Evolutionary conservation across 805 yeast species (phyloP), one percentile per base, ranked within the genome.

Genomic region (Saccharomycopsis oosterbeekiorum): DNA sequence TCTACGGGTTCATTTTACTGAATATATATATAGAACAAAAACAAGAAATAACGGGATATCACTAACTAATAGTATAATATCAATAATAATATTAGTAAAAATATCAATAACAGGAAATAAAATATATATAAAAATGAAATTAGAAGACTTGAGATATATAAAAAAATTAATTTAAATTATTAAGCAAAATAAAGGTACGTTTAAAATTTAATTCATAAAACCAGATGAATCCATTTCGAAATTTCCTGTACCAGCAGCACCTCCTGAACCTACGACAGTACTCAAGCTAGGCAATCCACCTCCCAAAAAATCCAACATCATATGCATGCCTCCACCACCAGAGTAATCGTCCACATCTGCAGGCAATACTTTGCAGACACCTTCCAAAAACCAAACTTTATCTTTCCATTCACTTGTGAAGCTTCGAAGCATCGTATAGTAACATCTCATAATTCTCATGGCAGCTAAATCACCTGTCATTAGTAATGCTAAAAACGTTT

Each of bases 311-410:
- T 88, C 94, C 72, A 88, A 75, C 96, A 88, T 88, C 96, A 88
- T 88, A 70, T 87, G 91, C 90, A 86, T 86, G 64, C 94, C 94
- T 59, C 96, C 94, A 64, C 96, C 89, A 50, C 96, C 96, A 14
- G 92, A 84, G 69, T 89, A 88, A 68, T 87, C 90, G 67, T 92
- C 97, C 60, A 89, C 96, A 71, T 91, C 96, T 11, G 86, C 96
- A 0, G 97, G 97, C 56, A 92, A 77, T 0, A 91, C 96, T 60
- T 85, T 84, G 4, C 94, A 83, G 1, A 90, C 94, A 3, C 97
- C 97, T 72, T 92, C 96, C 65, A 92, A 76, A 67, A 92, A 91
- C 97, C 97, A 92, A 17, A 92, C 96, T 67, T 82, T 82, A 68
- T 91, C 94, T 70, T 88, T 88, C 87, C 88, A 86, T 68, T 89